Evolutionary conservation across 2,329 filamentous ascomycete species (phyloP), one percentile per base, ranked within the genome.

Genomic region (Colletotrichum noveboracense): DNA sequence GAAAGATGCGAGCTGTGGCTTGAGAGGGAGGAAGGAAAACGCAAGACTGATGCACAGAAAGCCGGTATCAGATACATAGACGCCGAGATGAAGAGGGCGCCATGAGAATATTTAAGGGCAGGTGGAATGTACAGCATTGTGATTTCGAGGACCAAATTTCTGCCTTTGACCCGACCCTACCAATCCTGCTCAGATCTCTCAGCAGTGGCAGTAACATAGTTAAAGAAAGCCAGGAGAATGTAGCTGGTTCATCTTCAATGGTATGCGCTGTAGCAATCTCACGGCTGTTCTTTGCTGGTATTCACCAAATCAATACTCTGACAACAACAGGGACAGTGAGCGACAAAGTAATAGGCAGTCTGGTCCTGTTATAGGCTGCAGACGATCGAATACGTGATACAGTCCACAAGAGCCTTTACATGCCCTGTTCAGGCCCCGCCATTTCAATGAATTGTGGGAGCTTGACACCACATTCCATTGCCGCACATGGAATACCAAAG

Each of bases 1-100:
- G 4, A n/a, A 43, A 43, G 18, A 10, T 6, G 36, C 0, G 38
- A 43, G 5, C 5, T 43, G 5, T 6, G 5, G 18, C 18, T 43
- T n/a, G 0, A 43, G 18, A 3, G 5, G 38, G 5, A 43, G 1
- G 9, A 43, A n/a, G 5, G 36, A 0, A 38, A 18, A 38, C 3
- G 36, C 36, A 38, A 18, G 36, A 38, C 7, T 38, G 36, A 18
- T 18, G 36, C 7, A 14, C 36, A 5, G 36, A 38, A 38, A 38
- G 36, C 0, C 36, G 36, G 14, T 38, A 16, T 18, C 36, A 18
- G 36, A 38, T 16, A 16, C 7, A 38, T 5, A 38, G 14, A 16
- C 36, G 14, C 36, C 36, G 14, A 6, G 36, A 34, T 14, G 32
- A 34, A 34, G 32, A 34, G 32, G 6, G 36, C 36, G 36, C 7